phyloP scores from a whole-genome alignment of 768 basidiomycete species.

The Mrakia frigida region DNA sequence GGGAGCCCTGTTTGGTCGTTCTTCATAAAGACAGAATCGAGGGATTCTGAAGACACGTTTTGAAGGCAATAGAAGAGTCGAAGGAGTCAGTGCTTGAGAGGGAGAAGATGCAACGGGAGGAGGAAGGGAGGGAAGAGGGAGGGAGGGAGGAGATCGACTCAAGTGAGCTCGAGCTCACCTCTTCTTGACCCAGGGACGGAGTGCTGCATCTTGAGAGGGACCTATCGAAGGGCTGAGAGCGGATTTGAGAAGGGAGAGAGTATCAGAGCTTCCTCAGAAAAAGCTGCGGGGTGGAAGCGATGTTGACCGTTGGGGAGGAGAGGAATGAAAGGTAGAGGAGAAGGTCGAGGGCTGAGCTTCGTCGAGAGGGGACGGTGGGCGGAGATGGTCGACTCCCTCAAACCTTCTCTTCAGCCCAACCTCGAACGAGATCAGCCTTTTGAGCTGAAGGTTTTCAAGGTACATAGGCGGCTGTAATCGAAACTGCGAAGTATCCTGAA shows the following conservation, averaged over 20 bases:
- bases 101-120: background rate
- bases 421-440: no score
- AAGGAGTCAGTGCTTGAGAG: background rate
- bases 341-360: background rate
- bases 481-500: no score
- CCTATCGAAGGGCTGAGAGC: background rate
- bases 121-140: background rate
- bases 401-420: no score
- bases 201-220: background rate
- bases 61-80: background rate
- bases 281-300: background rate
- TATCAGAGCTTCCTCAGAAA: background rate
- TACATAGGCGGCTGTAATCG: no score
- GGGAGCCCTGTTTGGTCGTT: background rate
- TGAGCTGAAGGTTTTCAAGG: no score
- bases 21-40: conserved; percentile 3
- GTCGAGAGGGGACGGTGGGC: background rate
- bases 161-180: background rate
- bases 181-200: background rate
- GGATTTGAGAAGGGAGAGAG: background rate
- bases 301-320: background rate
- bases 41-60: background rate
- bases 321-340: background rate
- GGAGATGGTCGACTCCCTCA: no score
- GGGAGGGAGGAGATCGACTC: background rate